These are phyloP conservation scores for Microcos paniculata DNA, from an alignment of 345 rosid genomes.

Conservation along the genomic window DNA sequence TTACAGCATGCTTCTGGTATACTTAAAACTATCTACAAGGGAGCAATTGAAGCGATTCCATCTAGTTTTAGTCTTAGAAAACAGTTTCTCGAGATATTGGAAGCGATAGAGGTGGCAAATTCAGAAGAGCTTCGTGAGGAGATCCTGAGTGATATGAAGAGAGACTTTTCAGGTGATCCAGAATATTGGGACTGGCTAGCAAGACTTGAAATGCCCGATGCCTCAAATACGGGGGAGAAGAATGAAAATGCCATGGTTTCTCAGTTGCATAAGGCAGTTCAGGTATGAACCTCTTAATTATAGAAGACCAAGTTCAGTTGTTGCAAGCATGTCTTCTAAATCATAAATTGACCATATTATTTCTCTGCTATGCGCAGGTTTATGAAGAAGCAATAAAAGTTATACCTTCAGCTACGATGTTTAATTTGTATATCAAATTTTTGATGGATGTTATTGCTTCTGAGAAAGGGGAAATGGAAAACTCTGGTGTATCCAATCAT, in stretches of 20 bases:
- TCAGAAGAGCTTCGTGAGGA: conserved; percentile 57
- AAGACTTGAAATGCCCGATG: conserved; percentile 49
- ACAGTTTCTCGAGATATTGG: conserved; percentile 71
- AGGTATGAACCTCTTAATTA: conserved; percentile 40
- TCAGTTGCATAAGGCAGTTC: conserved; percentile 57
- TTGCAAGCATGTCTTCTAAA: neutral
- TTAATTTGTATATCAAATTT: conserved; percentile 57
- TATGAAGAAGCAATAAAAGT: conserved; percentile 70
- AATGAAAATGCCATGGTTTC: conserved; percentile 22
- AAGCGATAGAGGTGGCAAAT: conserved; percentile 61
- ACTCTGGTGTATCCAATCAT: conserved; percentile 21
- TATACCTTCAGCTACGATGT: conserved; percentile 59
- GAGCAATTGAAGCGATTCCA: conserved; percentile 72
- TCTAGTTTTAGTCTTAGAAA: conserved; percentile 70
- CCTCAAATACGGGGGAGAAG: conserved; percentile 23
- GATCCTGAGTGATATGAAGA: conserved; percentile 71
- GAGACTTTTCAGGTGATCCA: conserved; percentile 66
- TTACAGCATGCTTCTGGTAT: conserved; percentile 59
- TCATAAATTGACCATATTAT: neutral
- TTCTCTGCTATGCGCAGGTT: conserved; percentile 44
- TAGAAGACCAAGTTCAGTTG: neutral
- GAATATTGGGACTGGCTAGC: conserved; percentile 96
- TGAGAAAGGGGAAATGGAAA: conserved; percentile 32
- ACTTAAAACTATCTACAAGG: conserved; percentile 60
- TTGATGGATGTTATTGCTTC: conserved; percentile 46